Conservation (phyloP, 2,329 filamentous ascomycete species). For the Sporothrix inflata region DNA sequence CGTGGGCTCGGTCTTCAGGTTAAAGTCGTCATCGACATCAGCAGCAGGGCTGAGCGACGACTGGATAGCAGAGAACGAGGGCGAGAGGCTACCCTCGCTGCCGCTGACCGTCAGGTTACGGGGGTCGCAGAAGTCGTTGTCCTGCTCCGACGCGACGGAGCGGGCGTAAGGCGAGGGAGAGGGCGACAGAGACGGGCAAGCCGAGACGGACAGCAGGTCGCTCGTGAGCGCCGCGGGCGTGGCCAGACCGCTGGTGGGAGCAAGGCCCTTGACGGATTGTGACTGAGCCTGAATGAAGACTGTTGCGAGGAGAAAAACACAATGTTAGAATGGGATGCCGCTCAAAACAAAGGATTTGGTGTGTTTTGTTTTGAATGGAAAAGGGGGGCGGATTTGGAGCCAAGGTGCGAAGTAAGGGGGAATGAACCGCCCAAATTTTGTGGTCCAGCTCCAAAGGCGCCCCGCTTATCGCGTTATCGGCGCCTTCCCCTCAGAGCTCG, state of each 20-base stretch:
- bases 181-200: slow-evolving; percentile 83
- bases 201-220: slow-evolving; percentile 66
- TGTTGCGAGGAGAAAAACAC: slow-evolving; percentile 36
- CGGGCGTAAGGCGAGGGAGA: slow-evolving; percentile 80
- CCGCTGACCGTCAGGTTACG: slow-evolving; percentile 79
- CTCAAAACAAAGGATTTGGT: neutral
- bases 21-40: slow-evolving; percentile 58
- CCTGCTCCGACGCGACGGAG: slow-evolving; percentile 68
- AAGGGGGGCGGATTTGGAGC: neutral
- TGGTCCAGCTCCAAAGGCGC: neutral
- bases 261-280: slow-evolving; percentile 48
- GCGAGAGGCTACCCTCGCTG: slow-evolving; percentile 53
- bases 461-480: slow-evolving; percentile 17
- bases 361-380: slow-evolving; percentile 17
- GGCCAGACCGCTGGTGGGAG: slow-evolving; percentile 10
- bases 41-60: slow-evolving; percentile 63
- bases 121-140: slow-evolving; percentile 88
- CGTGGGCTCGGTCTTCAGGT: slow-evolving; percentile 52
- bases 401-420: slow-evolving; percentile 1
- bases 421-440: neutral
- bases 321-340: slow-evolving; percentile 16
- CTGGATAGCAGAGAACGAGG: slow-evolving; percentile 68
- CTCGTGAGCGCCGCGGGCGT: slow-evolving; percentile 55
- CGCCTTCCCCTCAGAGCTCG: neutral
- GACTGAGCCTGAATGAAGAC: slow-evolving; percentile 54